Evolutionary conservation across 2,329 filamentous ascomycete species (phyloP).

Genomic region (Alternaria atra): DNA sequence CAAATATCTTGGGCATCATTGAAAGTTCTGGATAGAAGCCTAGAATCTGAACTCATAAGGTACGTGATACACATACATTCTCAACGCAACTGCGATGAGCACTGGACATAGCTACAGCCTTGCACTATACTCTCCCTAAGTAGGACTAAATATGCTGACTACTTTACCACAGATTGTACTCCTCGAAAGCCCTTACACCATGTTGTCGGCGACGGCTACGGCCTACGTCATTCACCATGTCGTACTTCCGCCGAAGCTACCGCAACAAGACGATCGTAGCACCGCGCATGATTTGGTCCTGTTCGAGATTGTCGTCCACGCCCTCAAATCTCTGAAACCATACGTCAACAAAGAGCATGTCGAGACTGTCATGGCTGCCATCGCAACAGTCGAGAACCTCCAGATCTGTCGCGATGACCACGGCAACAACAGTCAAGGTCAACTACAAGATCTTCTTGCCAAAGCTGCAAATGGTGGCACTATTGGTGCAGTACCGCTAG

Average conservation of each 20-base stretch:
- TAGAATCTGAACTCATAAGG: background rate
- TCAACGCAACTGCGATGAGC: background rate
- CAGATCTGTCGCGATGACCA: conserved; percentile 7
- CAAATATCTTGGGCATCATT: background rate
- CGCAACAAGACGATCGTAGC: conserved; percentile 47
- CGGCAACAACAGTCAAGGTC: conserved; percentile 22
- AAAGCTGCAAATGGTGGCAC: conserved; percentile 25
- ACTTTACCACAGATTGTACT: background rate
- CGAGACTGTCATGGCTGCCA: conserved; percentile 13
- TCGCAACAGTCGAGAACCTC: conserved; percentile 27
- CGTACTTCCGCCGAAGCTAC: conserved; percentile 60
- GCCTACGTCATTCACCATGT: conserved; percentile 51
- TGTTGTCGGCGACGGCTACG: conserved; percentile 12
- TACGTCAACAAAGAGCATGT: conserved; percentile 8
- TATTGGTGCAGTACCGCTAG: conserved; percentile 44
- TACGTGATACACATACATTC: background rate
- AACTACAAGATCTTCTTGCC: conserved; percentile 17
- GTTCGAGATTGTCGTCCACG: conserved; percentile 15
- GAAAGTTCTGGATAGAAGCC: background rate
- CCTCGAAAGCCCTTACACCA: background rate
- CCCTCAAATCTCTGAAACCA: conserved; percentile 21
- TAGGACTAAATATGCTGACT: background rate
- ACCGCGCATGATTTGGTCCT: conserved; percentile 23
- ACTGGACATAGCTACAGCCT: background rate
- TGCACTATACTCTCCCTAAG: background rate